Conservation (phyloP, 148 eudicot genomes). For the Rheum nobile region DNA sequence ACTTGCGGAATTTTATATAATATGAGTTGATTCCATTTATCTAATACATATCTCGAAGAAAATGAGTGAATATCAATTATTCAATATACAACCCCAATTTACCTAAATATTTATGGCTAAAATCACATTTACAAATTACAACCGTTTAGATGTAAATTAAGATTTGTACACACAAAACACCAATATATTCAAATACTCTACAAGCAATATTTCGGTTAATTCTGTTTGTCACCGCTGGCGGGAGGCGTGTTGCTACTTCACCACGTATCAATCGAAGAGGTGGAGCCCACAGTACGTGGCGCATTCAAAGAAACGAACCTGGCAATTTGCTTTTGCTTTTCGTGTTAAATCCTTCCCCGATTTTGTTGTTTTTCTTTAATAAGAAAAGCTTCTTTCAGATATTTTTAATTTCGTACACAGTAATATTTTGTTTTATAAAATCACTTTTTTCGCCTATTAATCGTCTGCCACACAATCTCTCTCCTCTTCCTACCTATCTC, state of each 20-base stretch:
- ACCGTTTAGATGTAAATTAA: too few relatives aligned
- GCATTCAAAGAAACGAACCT: background rate
- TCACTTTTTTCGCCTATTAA: background rate
- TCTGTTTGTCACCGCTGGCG: background rate
- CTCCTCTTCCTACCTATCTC: background rate
- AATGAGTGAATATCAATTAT: too few relatives aligned
- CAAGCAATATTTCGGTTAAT: background rate
- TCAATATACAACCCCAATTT: too few relatives aligned
- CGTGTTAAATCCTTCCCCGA: background rate
- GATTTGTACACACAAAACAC: background rate
- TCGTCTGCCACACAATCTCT: slow-evolving; percentile 7
- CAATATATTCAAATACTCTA: background rate
- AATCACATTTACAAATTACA: too few relatives aligned
- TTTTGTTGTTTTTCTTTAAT: background rate
- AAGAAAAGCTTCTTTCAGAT: background rate
- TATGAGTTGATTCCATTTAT: too few relatives aligned
- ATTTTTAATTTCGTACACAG: background rate
- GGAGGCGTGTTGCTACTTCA: background rate
- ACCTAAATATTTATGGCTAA: too few relatives aligned
- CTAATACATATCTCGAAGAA: too few relatives aligned
- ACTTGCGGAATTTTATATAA: too few relatives aligned
- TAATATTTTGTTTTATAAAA: background rate
- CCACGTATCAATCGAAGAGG: background rate
- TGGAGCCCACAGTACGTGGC: background rate
- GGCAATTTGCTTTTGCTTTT: background rate